Evolutionary conservation across 1,139 yeast species (phyloP), one percentile per base, ranked within the genome.

Genomic region (Waltiozyma sp.): DNA sequence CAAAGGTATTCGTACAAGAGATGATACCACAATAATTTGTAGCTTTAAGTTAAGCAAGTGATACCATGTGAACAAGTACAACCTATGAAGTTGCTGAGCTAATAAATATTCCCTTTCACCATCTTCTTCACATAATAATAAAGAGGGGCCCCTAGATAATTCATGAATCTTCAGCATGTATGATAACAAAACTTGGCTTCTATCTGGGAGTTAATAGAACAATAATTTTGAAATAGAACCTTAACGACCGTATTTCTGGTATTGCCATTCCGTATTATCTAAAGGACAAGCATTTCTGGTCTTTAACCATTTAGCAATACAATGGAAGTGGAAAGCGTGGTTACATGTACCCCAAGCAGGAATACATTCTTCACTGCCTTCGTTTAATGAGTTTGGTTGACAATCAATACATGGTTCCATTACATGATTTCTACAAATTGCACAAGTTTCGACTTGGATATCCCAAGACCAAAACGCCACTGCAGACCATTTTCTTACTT

Each of bases 381-480:
- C 69, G 42, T 77, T 75, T 61, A 79, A 80, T 37, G 83, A 80
- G 56, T 82, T 80, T 16, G 95, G 85, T 62, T 88, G 96, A 61
- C 99, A 93, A 61, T 89, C 98, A 52, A 93, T 91, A 64, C 99
- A 93, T 21, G 94, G 94, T 56, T 93, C 99, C 99, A 93, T 93
- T 55, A 91, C 75, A 64, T 91, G 97, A 63, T 91, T 93, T 58
- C 98, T 77, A 72, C 99, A 93, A 61, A 93, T 93, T 39, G 99
- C 97, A 69, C 99, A 93, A 45, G 87, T 88, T 54, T 93, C 98
- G 47, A 91, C 95, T 42, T 81, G 93, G 47, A 88, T 85, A 64
- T 87, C 97, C 98, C 98, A 93, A 1, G 96, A 88, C 99, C 99
- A 93, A 59, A 91, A 88, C 16, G 98, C 97, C 43, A 93, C 98